Evolutionary conservation across 1,284 basidiomycete genomes (phyloP), one percentile per base, ranked within the genome.

Genomic region (Cerrena zonata): DNA sequence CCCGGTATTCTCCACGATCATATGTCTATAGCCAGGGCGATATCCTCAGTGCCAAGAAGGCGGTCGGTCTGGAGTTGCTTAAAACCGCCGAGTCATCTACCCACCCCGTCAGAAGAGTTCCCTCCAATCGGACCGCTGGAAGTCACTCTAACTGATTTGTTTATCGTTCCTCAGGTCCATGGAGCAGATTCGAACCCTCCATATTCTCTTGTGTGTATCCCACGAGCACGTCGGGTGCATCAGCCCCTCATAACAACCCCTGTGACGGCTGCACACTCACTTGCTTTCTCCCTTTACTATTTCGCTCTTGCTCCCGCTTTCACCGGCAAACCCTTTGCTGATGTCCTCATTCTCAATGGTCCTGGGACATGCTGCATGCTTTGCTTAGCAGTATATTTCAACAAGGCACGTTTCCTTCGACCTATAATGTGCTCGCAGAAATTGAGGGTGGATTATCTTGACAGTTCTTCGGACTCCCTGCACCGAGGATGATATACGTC

Each of bases 311-410:
- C 65, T 11, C 80, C 83, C 3, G 52, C 79, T 3, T 34, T 76
- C 24, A 54, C 57, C 27, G 57, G 62, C 12, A 52, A 61, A 15
- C 67, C 72, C 1, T 85, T 84, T 61, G 81, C 84, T 12, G 92
- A 97, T 53, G 72, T 93, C 22, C 71, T 99, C 23, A 69, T 99
- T 48, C 69, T 99, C 40, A 99, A 99, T 66, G 96, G 96, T 4
- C 96, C 96, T 0, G 96, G 94, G 7, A 98, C 95, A 2, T 95
- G 91, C 63, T 83, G 95, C 27, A 75, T 89, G 2, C 75, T 99
- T 15, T 91, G 87, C 48, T 54, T 80, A 4, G 82, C 89, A 0
- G 76, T 83, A 12, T 89, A 86, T 62, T 57, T 92, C 23, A 84
- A 89, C 53, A 79, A 84, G 65, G 95, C 94, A 60, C 61, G 87